Conservation (phyloP, 164 flowering plant genomes). For the Cinnamomum micranthum region DNA sequence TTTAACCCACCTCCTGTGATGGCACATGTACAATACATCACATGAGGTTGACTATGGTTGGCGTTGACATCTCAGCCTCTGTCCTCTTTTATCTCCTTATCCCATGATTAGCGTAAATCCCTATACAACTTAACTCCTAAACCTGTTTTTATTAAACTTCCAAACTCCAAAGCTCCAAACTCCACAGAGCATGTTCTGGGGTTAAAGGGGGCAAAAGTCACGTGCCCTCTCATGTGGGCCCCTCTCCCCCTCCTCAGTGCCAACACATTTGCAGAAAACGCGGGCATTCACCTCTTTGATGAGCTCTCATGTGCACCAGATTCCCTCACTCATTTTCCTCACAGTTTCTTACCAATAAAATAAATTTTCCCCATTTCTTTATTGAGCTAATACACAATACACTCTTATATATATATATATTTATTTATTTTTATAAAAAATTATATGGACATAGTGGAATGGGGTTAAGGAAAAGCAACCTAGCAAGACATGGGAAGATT, state of each 20-base stretch:
- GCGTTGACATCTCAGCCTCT: constrained; percentile 3
- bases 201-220: not conserved
- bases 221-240: constrained; percentile 8
- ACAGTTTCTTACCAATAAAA: not conserved
- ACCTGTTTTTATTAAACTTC: not conserved
- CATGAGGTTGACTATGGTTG: constrained; percentile 9
- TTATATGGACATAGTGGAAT: not conserved
- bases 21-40: constrained; percentile 2
- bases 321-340: constrained; percentile 8
- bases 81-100: not conserved
- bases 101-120: constrained; percentile 9
- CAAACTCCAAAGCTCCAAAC: no score
- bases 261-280: constrained; percentile 10
- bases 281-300: constrained; percentile 7
- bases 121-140: not conserved
- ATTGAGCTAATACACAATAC: no score
- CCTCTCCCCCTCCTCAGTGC: not conserved
- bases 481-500: no score
- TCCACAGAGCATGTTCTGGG: not conserved
- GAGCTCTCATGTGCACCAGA: constrained; percentile 12
- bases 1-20: not conserved
- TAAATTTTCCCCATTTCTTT: no score
- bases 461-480: not conserved
- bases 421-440: no score
- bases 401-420: no score